Conservation (phyloP, 768 basidiomycete species). For the Leccinum disarticulatum region DNA sequence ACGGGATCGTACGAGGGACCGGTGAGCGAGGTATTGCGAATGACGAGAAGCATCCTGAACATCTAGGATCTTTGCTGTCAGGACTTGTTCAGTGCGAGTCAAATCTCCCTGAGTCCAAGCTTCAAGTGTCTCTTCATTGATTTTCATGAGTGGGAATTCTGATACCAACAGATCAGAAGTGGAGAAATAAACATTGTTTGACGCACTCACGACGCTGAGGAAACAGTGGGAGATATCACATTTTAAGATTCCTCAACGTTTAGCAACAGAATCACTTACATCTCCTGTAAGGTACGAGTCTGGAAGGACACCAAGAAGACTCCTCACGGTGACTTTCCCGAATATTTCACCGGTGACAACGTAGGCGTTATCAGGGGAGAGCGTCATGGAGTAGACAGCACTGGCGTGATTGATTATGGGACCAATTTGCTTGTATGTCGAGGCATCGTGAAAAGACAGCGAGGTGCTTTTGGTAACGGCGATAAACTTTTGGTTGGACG, state of each 20-base stretch:
- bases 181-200: rapidly evolving
- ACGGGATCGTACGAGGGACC: neutral
- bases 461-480: neutral
- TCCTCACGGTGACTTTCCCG: neutral
- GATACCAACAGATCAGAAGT: neutral
- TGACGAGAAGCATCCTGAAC: neutral
- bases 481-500: neutral
- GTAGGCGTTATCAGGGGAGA: neutral
- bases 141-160: neutral
- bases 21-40: constrained; percentile 1
- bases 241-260: neutral
- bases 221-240: too few relatives aligned
- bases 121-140: neutral
- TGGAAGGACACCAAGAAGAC: neutral
- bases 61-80: neutral
- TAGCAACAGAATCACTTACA: neutral
- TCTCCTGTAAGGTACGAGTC: neutral
- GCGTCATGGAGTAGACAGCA: neutral
- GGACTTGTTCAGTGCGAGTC: neutral
- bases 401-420: neutral
- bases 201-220: neutral
- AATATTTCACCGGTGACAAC: neutral
- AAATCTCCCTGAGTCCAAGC: constrained; percentile 2
- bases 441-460: neutral
- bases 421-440: neutral